Percentiles rank a stretch among this genome's conserved stretches.
Evolutionary conservation across 2,329 filamentous ascomycete species (phyloP).

Genomic region (Massarina eburnea): DNA sequence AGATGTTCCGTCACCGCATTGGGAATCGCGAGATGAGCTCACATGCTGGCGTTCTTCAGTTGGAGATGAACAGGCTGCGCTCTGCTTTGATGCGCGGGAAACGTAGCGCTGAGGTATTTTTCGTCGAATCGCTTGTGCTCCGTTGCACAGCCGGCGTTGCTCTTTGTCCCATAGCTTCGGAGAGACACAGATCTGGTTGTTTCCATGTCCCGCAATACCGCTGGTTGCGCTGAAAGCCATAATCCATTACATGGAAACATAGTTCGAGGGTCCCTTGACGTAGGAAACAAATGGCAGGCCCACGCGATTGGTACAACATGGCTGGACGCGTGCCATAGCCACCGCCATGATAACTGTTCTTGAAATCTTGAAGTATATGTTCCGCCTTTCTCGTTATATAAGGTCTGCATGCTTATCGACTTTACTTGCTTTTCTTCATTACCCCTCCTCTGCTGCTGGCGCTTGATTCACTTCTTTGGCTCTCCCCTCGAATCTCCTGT

Average conservation of each 20-base stretch:
- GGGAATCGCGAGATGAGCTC: conserved; percentile 12
- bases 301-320: no score
- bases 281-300: no score
- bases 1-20: conserved; percentile 5
- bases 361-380: neutral
- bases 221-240: neutral
- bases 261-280: no score
- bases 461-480: conserved; percentile 2
- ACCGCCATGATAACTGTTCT: neutral
- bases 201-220: neutral
- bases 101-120: conserved; percentile 13
- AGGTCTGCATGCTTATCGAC: neutral
- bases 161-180: conserved; percentile 2
- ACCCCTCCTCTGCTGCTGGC: conserved; percentile 3
- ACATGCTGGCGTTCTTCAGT: conserved; percentile 8
- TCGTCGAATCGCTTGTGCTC: conserved; percentile 11
- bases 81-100: neutral
- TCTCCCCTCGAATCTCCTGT: conserved; percentile 6
- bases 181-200: neutral
- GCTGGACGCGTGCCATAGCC: no score
- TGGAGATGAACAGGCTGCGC: neutral
- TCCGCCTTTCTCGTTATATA: neutral
- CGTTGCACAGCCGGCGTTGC: conserved; percentile 6
- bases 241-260: conserved; percentile 2
- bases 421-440: neutral